These are phyloP conservation scores for Fusarium sp. DNA, from an alignment of 2,329 filamentous ascomycete genomes.

Conservation along the genomic window DNA sequence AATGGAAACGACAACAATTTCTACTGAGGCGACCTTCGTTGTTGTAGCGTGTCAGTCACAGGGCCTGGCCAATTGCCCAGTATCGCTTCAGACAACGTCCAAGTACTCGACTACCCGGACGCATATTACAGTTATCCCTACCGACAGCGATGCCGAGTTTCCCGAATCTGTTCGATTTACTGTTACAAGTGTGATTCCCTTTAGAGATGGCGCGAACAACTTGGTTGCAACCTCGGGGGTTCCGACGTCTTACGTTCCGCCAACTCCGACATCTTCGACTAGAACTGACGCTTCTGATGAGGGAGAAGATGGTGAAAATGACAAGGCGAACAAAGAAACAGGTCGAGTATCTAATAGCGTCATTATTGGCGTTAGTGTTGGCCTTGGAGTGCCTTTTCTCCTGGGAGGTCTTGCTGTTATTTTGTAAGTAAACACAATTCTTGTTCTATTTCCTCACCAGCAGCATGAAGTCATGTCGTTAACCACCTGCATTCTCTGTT, in stretches of 20 bases:
- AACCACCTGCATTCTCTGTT: neutral
- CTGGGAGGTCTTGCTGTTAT: conserved; percentile 48
- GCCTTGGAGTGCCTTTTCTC: conserved; percentile 60
- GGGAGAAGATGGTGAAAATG: conserved; percentile 22
- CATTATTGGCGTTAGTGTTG: conserved; percentile 65
- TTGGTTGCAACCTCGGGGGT: conserved; percentile 53
- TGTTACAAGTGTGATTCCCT: conserved; percentile 50
- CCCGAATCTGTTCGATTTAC: neutral
- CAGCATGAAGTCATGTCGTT: neutral
- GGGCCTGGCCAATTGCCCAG: conserved; percentile 65
- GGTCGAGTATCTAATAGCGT: conserved; percentile 60
- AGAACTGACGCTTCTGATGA: neutral
- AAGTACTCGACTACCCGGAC: conserved; percentile 58
- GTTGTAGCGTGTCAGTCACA: conserved; percentile 62
- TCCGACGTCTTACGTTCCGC: conserved; percentile 57
- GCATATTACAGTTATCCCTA: conserved; percentile 57
- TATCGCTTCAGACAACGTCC: conserved; percentile 63
- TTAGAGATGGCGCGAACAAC: conserved; percentile 58
- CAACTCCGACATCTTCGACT: neutral
- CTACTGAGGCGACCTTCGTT: conserved; percentile 58
- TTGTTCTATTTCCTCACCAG: neutral
- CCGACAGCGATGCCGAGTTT: conserved; percentile 47
- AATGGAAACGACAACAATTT: conserved; percentile 59
- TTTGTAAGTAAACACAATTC: conserved; percentile 50
- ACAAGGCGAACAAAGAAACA: conserved; percentile 36